phyloP scores from a whole-genome alignment of 148 eudicot species.

The Cornus florida region DNA sequence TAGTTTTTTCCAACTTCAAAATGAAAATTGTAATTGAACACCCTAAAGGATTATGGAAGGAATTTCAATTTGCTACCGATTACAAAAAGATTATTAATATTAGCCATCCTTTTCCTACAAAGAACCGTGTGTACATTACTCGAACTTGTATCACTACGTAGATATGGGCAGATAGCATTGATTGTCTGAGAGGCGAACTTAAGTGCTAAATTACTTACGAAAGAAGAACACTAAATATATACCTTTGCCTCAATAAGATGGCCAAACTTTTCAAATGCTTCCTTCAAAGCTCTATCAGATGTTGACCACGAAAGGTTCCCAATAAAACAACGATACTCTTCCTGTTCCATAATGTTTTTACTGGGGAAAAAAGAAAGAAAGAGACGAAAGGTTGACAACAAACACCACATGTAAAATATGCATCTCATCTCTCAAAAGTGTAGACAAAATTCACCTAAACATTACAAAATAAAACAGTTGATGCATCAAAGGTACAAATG shows the following conservation, averaged over 20 bases:
- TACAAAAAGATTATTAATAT: no score
- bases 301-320: conserved; percentile 79
- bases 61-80: neutral
- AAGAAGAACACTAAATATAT: neutral
- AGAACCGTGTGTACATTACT: neutral
- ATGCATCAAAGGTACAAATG: neutral
- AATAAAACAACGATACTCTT: conserved; percentile 64
- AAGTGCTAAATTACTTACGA: no score
- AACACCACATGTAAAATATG: neutral
- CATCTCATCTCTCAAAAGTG: neutral
- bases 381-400: neutral
- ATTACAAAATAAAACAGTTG: neutral
- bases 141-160: neutral
- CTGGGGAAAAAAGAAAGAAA: neutral
- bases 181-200: neutral
- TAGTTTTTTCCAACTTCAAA: no score
- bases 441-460: neutral
- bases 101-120: neutral
- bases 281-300: conserved; percentile 63
- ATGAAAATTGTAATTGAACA: neutral
- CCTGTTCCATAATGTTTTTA: conserved; percentile 39
- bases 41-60: neutral
- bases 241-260: conserved; percentile 71
- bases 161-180: neutral
- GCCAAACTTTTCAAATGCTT: conserved; percentile 69